phyloP scores from a whole-genome alignment of 129 eudicot species.

The Tagetes erecta region DNA sequence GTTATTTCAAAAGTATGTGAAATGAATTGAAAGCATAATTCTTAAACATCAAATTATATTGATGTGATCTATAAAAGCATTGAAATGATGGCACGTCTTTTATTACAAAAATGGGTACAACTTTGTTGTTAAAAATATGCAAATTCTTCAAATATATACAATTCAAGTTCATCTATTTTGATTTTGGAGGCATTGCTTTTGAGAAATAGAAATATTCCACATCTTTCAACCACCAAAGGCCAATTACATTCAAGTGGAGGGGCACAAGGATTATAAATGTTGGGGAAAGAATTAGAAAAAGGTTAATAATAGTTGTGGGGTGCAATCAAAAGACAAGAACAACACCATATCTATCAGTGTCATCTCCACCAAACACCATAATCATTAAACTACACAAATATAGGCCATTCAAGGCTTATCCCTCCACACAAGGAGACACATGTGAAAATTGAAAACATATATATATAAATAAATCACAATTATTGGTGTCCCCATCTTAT shows the following conservation, averaged over 20 bases:
- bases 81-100: background rate
- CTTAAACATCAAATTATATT: background rate
- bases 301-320: conserved; percentile 5
- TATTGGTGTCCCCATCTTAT: conserved; percentile 19
- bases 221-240: conserved; percentile 27
- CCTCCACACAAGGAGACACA: conserved; percentile 26
- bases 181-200: background rate
- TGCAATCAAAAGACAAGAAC: conserved; percentile 24
- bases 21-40: too few species aligned
- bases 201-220: background rate
- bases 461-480: background rate
- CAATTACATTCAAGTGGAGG: conserved; percentile 27
- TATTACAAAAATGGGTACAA: background rate
- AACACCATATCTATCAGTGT: conserved; percentile 25
- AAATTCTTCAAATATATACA: background rate
- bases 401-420: conserved; percentile 41
- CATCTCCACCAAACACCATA: conserved; percentile 32
- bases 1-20: too few species aligned
- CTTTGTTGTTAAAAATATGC: background rate
- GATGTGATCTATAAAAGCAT: conserved; percentile 3
- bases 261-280: conserved; percentile 28
- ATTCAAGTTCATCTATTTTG: background rate
- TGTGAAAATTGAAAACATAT: conserved; percentile 11
- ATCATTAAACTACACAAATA: conserved; percentile 36
- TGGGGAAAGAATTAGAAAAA: conserved; percentile 2